Evolutionary conservation across 768 basidiomycete genomes (phyloP), one percentile per base, ranked within the genome.

Genomic region (Tricholoma hemisulphureum): DNA sequence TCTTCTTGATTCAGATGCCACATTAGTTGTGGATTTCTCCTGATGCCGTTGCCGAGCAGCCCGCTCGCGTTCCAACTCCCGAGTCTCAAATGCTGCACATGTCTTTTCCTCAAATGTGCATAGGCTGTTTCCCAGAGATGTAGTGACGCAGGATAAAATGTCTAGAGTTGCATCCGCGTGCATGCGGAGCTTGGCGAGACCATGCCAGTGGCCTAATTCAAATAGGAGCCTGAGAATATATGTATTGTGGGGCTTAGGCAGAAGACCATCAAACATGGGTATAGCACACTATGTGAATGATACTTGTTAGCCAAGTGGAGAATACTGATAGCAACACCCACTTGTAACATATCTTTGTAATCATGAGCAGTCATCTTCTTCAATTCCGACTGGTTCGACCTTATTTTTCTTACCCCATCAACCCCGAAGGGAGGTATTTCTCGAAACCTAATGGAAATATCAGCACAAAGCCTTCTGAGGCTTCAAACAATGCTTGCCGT

Each of bases 361-460:
- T 58, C 26, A 18, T 34, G 28, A n/a, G 43, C 54, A 16, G 54
- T 41, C 39, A 55, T 20, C 50, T 34, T 51, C 16, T 51, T 51
- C 28, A 51, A 5, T 32, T 53, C 29, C 16, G 35, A 53, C 29
- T 5, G 8, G 6, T 53, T 28, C 32, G n/a, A 57, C 41, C 26
- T 37, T 58, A 45, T 52, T 39, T 11, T 23, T 0, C 66, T 59
- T 6, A 76, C 74, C 0, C 65, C 58, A 4, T 53, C 58, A 11
- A 48, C 24, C 6, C 57, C 51, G 43, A 58, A 53, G 37, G 37
- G 57, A 52, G 18, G 53, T 37, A 56, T 26, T 54, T 41, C 20
- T 45, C 57, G 14, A 55, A 41, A 63, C 31, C 51, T 58, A 51
- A 21, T 34, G 10, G 24, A 53, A 35, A 26, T 26, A 21, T 53